Evolutionary conservation across 805 yeast genomes (phyloP).

Genomic region (Candida xyloterini): DNA sequence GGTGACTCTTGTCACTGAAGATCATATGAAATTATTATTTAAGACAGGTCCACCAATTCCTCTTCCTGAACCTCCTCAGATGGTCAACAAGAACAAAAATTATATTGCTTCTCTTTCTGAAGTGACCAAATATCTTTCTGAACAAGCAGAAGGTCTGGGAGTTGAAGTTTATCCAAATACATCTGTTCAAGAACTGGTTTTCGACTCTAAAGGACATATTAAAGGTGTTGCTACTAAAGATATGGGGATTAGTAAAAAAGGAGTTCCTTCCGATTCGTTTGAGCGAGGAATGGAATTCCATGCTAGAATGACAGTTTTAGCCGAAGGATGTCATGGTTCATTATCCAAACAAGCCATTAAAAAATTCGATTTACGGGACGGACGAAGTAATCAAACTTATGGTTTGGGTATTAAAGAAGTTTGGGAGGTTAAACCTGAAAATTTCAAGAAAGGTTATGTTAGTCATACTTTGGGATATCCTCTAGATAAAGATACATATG

Average conservation of each 20-base stretch:
- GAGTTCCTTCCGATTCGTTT: constrained; percentile 75
- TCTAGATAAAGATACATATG: constrained; percentile 67
- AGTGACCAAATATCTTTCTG: constrained; percentile 78
- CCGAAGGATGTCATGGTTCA: constrained; percentile 99
- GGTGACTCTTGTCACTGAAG: constrained; percentile 71
- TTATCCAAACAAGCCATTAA: constrained; percentile 72
- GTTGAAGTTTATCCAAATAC: constrained; percentile 93
- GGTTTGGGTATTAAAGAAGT: constrained; percentile 96
- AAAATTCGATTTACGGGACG: constrained; percentile 64
- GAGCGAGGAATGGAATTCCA: constrained; percentile 98
- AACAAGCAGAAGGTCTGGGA: constrained; percentile 88
- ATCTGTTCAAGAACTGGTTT: constrained; percentile 76
- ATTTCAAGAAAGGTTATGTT: constrained; percentile 76
- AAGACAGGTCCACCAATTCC: constrained; percentile 53
- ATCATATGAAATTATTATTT: constrained; percentile 70
- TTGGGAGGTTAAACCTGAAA: constrained; percentile 88
- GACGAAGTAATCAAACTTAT: constrained; percentile 77
- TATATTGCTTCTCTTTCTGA: constrained; percentile 81
- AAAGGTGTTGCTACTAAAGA: constrained; percentile 94
- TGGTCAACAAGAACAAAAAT: constrained; percentile 77
- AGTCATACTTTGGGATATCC: constrained; percentile 93
- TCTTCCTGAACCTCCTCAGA: constrained; percentile 91
- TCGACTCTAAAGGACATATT: constrained; percentile 57
- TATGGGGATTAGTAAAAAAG: constrained; percentile 76
- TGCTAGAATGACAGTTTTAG: constrained; percentile 82